Conservation (phyloP, 345 rosid genomes). For the Carallia pectinifolia region DNA sequence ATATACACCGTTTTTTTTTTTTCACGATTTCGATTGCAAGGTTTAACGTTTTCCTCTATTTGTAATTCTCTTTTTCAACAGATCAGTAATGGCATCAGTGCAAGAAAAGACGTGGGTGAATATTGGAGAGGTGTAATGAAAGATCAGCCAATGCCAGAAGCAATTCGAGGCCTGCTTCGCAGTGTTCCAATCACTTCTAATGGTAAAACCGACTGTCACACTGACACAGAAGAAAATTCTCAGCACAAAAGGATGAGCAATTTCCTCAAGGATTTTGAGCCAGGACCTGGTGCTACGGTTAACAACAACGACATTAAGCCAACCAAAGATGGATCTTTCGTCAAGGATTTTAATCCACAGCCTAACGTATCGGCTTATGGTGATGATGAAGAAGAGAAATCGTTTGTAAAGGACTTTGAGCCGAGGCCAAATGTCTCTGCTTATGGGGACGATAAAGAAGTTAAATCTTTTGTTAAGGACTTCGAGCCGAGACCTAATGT, state of each 20-base stretch:
- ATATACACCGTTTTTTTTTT: not conserved
- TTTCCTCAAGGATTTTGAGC: not conserved
- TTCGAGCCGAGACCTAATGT: not conserved
- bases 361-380: not conserved
- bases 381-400: not conserved
- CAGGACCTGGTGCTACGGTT: not conserved
- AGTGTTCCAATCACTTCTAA: not conserved
- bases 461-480: not conserved
- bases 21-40: not conserved
- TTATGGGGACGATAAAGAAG: not conserved
- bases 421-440: slow-evolving; percentile 12
- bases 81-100: slow-evolving; percentile 13
- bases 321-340: not conserved
- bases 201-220: slow-evolving; percentile 4
- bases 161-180: slow-evolving; percentile 13
- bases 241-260: not conserved
- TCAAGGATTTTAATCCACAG: slow-evolving; percentile 4
- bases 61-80: not conserved
- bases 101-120: slow-evolving; percentile 32
- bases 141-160: slow-evolving; percentile 30
- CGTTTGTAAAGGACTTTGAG: slow-evolving; percentile 7
- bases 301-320: not conserved
- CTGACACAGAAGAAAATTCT: not conserved
- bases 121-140: slow-evolving; percentile 28
- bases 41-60: not conserved